These are phyloP conservation scores for Paxillus involutus DNA, from an alignment of 768 basidiomycete genomes.

Conservation along the genomic window DNA sequence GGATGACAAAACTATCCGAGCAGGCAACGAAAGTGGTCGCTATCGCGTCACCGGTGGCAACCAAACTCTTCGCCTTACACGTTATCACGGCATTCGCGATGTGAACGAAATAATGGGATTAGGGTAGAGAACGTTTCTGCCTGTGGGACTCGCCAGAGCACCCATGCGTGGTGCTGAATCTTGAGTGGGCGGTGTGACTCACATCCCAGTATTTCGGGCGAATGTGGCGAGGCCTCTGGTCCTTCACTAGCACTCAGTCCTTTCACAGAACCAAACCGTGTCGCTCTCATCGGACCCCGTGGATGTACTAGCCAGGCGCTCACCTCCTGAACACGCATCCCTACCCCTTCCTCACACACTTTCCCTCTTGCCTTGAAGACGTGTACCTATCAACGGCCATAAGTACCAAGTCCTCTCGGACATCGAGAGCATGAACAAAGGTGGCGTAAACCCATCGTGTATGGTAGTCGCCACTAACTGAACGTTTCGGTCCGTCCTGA, in stretches of 20 bases:
- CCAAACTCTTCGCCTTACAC: too few relatives aligned
- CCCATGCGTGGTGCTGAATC: constrained; percentile 15
- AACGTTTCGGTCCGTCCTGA: too few relatives aligned
- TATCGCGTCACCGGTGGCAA: too few relatives aligned
- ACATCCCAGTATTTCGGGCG: too few relatives aligned
- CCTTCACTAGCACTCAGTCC: constrained; percentile 21
- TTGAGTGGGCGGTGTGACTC: neutral
- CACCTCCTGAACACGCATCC: constrained; percentile 92
- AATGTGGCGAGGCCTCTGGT: too few relatives aligned
- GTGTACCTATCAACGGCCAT: constrained; percentile 81
- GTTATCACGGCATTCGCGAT: constrained; percentile 89
- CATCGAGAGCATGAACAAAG: constrained; percentile 86
- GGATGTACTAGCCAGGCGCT: constrained; percentile 95
- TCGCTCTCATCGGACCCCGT: constrained; percentile 94
- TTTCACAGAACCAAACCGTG: constrained; percentile 73
- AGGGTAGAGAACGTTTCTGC: constrained; percentile 87
- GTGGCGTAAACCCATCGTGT: too few relatives aligned
- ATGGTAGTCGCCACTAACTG: too few relatives aligned
- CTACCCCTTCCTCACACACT: constrained; percentile 83
- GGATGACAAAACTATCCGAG: too few relatives aligned
- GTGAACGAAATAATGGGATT: constrained; percentile 81
- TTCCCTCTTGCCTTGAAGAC: constrained; percentile 92
- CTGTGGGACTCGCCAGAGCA: constrained; percentile 32
- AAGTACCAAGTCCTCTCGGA: constrained; percentile 74
- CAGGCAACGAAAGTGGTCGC: too few relatives aligned